Conservation (phyloP, 306 rosid species). For the Dryas drummondii region DNA sequence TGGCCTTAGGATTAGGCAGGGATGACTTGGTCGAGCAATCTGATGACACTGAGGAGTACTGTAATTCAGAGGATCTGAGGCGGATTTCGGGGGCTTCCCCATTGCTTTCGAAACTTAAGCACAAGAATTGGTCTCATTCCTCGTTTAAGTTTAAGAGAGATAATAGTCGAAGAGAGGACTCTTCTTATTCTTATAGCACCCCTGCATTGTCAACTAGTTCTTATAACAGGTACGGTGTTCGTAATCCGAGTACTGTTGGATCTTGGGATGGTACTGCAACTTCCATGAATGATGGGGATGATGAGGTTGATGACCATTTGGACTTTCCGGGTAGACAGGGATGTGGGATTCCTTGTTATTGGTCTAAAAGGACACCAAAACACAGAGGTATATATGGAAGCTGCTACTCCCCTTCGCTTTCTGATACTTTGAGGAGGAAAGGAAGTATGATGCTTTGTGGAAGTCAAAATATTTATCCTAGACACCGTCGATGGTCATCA, state of each 20-base stretch:
- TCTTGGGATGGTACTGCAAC: slow-evolving; percentile 91
- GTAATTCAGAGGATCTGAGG: slow-evolving; percentile 65
- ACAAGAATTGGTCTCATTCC: slow-evolving; percentile 57
- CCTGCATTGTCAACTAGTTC: slow-evolving; percentile 96
- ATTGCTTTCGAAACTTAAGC: slow-evolving; percentile 60
- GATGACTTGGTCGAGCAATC: slow-evolving; percentile 66
- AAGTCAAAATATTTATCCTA: slow-evolving; percentile 56
- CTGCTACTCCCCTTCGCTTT: slow-evolving; percentile 87
- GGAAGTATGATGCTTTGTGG: slow-evolving; percentile 82
- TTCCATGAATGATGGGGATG: slow-evolving; percentile 71
- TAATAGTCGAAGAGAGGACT: slow-evolving; percentile 55
- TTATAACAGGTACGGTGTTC: slow-evolving; percentile 55
- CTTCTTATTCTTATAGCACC: slow-evolving; percentile 84
- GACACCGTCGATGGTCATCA: slow-evolving; percentile 45
- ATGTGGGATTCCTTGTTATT: slow-evolving; percentile 94
- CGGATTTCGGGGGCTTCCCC: slow-evolving; percentile 59
- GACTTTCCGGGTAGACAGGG: slow-evolving; percentile 81
- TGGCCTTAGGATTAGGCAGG: slow-evolving; percentile 32
- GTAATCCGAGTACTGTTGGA: slow-evolving; percentile 78
- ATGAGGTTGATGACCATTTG: slow-evolving; percentile 69
- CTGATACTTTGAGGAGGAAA: slow-evolving; percentile 81
- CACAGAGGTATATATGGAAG: slow-evolving; percentile 63
- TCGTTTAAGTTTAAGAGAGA: slow-evolving; percentile 52
- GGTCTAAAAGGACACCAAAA: slow-evolving; percentile 82
- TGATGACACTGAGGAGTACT: slow-evolving; percentile 68